Conservation (phyloP, 2,329 filamentous ascomycete species). For the Fusarium goolgardi region DNA sequence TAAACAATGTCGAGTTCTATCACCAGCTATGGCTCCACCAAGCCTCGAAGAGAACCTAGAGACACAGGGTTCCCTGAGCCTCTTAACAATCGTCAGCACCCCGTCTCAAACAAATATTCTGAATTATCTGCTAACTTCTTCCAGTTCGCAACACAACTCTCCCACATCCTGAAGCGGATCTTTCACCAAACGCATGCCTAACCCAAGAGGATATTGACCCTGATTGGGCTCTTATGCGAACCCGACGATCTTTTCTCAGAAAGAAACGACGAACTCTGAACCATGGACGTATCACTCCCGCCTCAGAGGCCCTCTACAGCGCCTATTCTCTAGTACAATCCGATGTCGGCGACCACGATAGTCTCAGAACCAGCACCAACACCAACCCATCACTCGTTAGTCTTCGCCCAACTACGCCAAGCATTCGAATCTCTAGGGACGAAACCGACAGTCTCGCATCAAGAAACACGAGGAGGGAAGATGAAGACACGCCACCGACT, state of each 20-base stretch:
- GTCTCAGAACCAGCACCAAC: constrained; percentile 27
- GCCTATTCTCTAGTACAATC: constrained; percentile 50
- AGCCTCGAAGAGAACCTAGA: constrained; percentile 47
- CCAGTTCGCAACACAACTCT: constrained; percentile 68
- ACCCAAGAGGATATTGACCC: constrained; percentile 64
- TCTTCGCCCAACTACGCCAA: constrained; percentile 50
- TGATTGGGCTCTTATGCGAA: constrained; percentile 55
- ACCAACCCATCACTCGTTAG: constrained; percentile 47
- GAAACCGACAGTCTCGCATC: constrained; percentile 54
- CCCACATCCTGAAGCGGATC: constrained; percentile 71
- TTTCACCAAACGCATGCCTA: constrained; percentile 67
- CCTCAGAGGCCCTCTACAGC: constrained; percentile 50
- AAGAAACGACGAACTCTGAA: constrained; percentile 60
- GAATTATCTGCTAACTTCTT: constrained; percentile 13
- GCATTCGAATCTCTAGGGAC: constrained; percentile 53
- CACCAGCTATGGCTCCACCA: constrained; percentile 44
- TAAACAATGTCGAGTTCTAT: constrained; percentile 46
- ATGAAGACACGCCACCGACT: constrained; percentile 53
- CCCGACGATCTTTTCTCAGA: constrained; percentile 60
- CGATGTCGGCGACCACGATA: constrained; percentile 40
- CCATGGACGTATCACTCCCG: constrained; percentile 58
- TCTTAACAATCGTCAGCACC: constrained; percentile 59
- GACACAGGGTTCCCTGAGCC: constrained; percentile 66
- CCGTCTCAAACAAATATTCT: neutral
- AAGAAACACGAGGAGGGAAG: constrained; percentile 41